phyloP scores from a whole-genome alignment of 768 basidiomycete genomes.

The Holtermanniella nyarrowii region DNA sequence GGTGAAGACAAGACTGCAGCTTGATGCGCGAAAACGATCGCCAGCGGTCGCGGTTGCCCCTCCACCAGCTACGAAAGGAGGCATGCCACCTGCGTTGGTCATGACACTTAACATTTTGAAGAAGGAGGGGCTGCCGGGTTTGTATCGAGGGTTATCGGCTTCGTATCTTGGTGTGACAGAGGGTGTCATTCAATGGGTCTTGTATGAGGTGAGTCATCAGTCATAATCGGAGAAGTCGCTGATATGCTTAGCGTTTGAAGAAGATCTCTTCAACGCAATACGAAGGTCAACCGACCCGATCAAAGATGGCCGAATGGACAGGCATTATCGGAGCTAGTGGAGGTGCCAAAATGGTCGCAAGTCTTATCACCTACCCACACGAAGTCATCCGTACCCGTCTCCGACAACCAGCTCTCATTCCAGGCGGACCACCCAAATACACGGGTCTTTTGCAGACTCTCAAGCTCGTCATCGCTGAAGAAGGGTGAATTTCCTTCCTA shows the following conservation, averaged over 20 bases:
- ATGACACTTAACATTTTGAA: slow-evolving; percentile 61
- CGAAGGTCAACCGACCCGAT: slow-evolving; percentile 9
- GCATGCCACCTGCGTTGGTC: slow-evolving; percentile 19
- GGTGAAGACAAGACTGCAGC: slow-evolving; percentile 89
- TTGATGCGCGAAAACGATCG: slow-evolving; percentile 41
- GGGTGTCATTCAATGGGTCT: slow-evolving; percentile 90
- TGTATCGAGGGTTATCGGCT: slow-evolving; percentile 91
- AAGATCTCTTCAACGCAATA: slow-evolving; percentile 43
- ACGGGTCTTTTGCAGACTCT: slow-evolving; percentile 76
- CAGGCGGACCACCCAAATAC: slow-evolving; percentile 65
- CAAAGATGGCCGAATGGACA: slow-evolving; percentile 51
- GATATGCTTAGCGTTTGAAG: slow-evolving; percentile 53
- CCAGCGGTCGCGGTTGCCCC: slow-evolving; percentile 4
- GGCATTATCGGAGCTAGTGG: slow-evolving; percentile 85
- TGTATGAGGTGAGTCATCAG: slow-evolving; percentile 57
- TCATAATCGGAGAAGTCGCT: neutral
- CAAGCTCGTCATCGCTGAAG: slow-evolving; percentile 73
- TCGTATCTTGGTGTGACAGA: slow-evolving; percentile 94
- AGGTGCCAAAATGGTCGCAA: slow-evolving; percentile 85
- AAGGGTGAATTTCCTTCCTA: slow-evolving; percentile 45
- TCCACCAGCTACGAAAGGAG: slow-evolving; percentile 1
- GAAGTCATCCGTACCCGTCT: slow-evolving; percentile 91
- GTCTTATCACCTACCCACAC: slow-evolving; percentile 93
- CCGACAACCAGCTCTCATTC: slow-evolving; percentile 64
- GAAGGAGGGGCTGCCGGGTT: slow-evolving; percentile 72